Evolutionary conservation across 495 filamentous ascomycete genomes (phyloP).

Genomic region (Cairneyella variabilis): DNA sequence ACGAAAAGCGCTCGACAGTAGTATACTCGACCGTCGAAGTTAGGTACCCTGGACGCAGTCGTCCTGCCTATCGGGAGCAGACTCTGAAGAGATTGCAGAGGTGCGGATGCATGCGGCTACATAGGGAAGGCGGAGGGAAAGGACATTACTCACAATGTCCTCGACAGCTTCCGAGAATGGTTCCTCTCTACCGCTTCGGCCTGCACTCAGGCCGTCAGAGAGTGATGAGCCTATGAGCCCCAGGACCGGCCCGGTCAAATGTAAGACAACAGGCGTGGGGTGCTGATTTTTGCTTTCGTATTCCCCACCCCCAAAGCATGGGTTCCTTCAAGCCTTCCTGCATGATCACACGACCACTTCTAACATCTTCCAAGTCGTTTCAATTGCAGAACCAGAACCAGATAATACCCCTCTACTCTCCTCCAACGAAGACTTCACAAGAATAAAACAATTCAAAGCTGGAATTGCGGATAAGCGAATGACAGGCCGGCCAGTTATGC

Average conservation of each 20-base stretch:
- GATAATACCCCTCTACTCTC: constrained; percentile 22
- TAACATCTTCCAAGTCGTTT: constrained; percentile 24
- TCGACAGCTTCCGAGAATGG: constrained; percentile 12
- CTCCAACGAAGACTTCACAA: constrained; percentile 13
- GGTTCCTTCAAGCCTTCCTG: not conserved
- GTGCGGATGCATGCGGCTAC: too few species aligned
- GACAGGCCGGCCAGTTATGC: constrained; percentile 24
- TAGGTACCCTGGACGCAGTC: too few species aligned
- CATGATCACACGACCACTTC: constrained; percentile 3
- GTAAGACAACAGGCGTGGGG: constrained; percentile 11
- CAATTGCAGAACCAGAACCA: constrained; percentile 34
- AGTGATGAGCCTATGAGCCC: constrained; percentile 17
- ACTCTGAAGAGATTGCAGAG: too few species aligned
- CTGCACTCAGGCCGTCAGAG: constrained; percentile 16
- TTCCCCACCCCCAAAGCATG: not conserved
- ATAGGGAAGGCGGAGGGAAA: not conserved
- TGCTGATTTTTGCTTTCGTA: not conserved
- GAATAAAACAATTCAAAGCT: constrained; percentile 22
- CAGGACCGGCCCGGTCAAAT: constrained; percentile 22
- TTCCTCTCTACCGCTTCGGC: constrained; percentile 17
- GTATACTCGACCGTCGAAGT: too few species aligned
- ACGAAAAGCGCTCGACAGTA: too few species aligned
- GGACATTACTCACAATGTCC: constrained; percentile 10
- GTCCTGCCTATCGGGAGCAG: too few species aligned
- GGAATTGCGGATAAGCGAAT: constrained; percentile 20